Evolutionary conservation across 257 asterid species (phyloP), one percentile per base, ranked within the genome.

Genomic region (Pogostemon cablin): DNA sequence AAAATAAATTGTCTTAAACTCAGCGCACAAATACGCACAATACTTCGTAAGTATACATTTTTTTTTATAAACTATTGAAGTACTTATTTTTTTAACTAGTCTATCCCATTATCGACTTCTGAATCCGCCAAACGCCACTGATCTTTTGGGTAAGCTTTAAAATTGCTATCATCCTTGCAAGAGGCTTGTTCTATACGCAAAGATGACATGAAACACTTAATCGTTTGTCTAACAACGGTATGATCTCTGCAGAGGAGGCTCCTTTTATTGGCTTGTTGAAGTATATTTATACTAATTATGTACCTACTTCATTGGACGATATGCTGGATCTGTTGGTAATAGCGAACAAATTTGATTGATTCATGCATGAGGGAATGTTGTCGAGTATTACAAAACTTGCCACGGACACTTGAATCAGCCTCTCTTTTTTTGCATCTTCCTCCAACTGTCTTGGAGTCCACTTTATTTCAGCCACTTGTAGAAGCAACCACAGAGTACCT

Each of bases 351-450:
- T 90, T 59, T 75, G 90, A 88, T 88, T 66, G 86, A 78, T 3
- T 88, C 95, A 48, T 90, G 96, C 80, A 83, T 86, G 96, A 84
- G 86, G 49, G 78, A 88, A 69, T 88, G 95, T 81, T 76, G 86
- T 72, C 79, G 70, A 61, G 47, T 82, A 66, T 76, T 90, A 71
- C 83, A 73, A 50, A 76, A 74, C 62, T 71, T 80, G 57, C 88
- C 86, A 38, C 86, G 88, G 97, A 86, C 91, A 17, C 77, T 81
- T 81, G 95, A 86, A 69, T 83, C 91, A 43, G 92, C 96, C 17
- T 79, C 88, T 78, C 92, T 85, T 9, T 88, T 85, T 78, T 70
- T 90, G 88, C 90, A 90, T 71, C 97, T 90, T 80, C 92, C 96
- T 61, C 84, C 77, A 5, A 82, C 73, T 68, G 76, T 88, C 70